Conservation (phyloP, 2,329 filamentous ascomycete genomes). For the Phyllosticta citriasiana region DNA sequence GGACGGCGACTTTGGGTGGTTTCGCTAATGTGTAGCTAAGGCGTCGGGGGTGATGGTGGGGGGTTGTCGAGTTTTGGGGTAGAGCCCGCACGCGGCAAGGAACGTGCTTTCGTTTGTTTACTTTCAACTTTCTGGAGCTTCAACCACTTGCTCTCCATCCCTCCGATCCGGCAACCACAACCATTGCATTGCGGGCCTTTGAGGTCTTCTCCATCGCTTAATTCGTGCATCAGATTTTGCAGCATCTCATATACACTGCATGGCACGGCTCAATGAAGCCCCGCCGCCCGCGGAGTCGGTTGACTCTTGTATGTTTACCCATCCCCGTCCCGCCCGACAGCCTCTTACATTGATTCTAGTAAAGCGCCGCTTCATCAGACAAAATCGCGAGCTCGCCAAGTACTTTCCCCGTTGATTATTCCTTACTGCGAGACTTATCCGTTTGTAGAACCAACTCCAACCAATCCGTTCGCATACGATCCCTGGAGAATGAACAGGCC, state of each 20-base stretch:
- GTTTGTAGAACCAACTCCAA: constrained; percentile 56
- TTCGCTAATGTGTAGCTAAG: neutral
- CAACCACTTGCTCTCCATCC: constrained; percentile 1
- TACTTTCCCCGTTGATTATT: constrained; percentile 13
- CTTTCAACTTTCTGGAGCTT: constrained; percentile 3
- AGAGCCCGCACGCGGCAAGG: neutral
- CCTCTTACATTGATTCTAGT: constrained; percentile 39
- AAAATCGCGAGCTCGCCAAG: constrained; percentile 73
- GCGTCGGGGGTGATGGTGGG: neutral
- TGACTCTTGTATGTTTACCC: constrained; percentile 53
- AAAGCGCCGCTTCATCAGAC: constrained; percentile 67
- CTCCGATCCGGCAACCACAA: constrained; percentile 1
- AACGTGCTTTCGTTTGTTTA: constrained; percentile 4
- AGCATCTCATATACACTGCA: constrained; percentile 28
- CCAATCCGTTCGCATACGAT: constrained; percentile 67
- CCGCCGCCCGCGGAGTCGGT: constrained; percentile 57
- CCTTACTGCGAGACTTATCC: neutral
- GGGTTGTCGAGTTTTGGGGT: neutral
- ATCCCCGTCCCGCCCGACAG: neutral
- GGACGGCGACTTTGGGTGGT: neutral
- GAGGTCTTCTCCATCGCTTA: neutral
- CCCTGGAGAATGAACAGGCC: constrained; percentile 64
- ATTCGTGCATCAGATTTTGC: neutral
- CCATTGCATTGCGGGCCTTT: neutral
- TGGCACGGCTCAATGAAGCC: constrained; percentile 75